A percentile compares a stretch with the other conserved stretches of the same genome.
These are phyloP conservation scores for Tulasnella sp. DNA, from an alignment of 768 basidiomycete species.

Conservation along the genomic window DNA sequence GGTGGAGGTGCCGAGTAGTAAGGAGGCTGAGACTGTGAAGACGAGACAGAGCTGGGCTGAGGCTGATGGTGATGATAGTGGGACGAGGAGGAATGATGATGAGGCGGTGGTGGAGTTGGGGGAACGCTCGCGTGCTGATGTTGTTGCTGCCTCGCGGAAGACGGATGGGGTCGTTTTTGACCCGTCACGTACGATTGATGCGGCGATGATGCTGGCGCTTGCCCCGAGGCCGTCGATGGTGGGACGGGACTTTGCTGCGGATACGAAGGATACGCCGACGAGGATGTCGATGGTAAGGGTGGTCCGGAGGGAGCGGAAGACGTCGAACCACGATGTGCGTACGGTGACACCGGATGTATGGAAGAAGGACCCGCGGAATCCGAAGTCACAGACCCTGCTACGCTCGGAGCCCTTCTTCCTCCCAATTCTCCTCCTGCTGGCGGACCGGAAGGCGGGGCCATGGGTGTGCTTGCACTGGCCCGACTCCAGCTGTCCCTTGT, in stretches of 20 bases:
- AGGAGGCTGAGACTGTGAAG: slow-evolving; percentile 13
- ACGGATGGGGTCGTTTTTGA: slow-evolving; percentile 1
- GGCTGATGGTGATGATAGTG: slow-evolving; percentile 11
- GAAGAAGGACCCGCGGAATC: slow-evolving; percentile 6
- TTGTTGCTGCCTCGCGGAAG: slow-evolving; percentile 12
- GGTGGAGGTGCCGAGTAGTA: slow-evolving; percentile 13
- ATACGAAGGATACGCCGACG: not conserved
- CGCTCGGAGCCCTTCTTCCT: not conserved
- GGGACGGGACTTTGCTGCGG: not conserved
- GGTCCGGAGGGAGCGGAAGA: slow-evolving; percentile 5
- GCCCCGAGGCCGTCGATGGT: not conserved
- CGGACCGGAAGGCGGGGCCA: slow-evolving; percentile 5
- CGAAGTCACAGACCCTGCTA: slow-evolving; percentile 1
- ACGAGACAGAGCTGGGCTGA: not conserved
- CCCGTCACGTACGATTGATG: slow-evolving; percentile 8
- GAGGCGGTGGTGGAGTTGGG: not conserved
- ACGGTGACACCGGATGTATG: not conserved
- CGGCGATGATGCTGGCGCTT: not conserved
- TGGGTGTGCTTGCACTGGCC: not conserved
- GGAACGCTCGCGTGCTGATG: not conserved
- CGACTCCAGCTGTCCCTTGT: not conserved
- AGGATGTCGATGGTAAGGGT: not conserved
- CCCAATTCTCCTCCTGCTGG: not conserved
- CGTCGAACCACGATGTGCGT: not conserved
- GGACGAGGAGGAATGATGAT: not conserved